Percentiles rank a stretch among this genome's conserved stretches.
Conservation (phyloP, 129 eudicot genomes). For the Dittrichia graveolens region DNA sequence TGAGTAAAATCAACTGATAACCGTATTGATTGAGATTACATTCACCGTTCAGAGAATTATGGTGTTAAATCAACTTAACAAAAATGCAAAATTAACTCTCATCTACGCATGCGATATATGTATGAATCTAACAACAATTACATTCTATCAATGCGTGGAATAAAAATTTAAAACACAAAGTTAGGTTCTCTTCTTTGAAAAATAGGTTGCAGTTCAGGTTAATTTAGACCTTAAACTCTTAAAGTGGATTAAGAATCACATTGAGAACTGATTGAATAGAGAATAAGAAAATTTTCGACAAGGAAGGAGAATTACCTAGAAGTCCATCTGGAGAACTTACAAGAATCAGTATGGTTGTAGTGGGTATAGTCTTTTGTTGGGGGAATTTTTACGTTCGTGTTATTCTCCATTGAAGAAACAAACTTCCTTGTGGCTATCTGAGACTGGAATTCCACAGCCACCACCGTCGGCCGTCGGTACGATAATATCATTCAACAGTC, state of each 20-base stretch:
- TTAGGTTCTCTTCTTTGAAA: not conserved
- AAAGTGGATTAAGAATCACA: not conserved
- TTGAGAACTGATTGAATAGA: not conserved
- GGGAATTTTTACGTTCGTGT: constrained; percentile 3
- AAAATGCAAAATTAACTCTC: not conserved
- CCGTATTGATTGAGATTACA: too few relatives aligned
- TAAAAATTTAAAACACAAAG: not conserved
- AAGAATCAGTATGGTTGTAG: constrained; percentile 77
- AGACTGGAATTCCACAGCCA: constrained; percentile 31
- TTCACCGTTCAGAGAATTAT: too few relatives aligned
- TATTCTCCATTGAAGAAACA: constrained; percentile 22
- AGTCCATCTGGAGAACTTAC: constrained; percentile 69
- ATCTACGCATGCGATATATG: not conserved
- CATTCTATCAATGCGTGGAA: not conserved
- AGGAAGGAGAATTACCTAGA: constrained; percentile 44
- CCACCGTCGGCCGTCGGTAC: constrained; percentile 30
- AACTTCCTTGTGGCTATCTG: constrained; percentile 18
- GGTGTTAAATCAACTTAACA: too few relatives aligned
- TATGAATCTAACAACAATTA: not conserved
- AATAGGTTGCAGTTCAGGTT: not conserved
- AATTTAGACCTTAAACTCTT: not conserved
- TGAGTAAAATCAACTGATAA: too few relatives aligned
- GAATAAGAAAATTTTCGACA: not conserved
- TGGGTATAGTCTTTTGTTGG: constrained; percentile 45
- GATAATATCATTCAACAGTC: constrained; percentile 30